phyloP scores from a whole-genome alignment of 257 asterid genomes.

The Echium plantagineum region DNA sequence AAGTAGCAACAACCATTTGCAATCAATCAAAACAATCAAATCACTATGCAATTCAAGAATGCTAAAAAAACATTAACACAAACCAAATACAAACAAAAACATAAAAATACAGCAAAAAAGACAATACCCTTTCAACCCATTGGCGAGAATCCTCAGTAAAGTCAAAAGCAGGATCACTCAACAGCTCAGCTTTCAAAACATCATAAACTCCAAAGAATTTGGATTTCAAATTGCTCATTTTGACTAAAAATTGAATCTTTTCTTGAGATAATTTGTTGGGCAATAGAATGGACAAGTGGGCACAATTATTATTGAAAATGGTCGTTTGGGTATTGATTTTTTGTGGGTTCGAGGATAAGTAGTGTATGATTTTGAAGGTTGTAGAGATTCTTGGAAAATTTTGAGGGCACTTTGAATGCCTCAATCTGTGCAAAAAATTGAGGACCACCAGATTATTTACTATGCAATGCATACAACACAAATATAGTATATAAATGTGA shows the following conservation, averaged over 20 bases:
- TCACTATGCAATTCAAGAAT: neutral
- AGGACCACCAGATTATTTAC: neutral
- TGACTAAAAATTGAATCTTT: neutral
- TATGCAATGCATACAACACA: neutral
- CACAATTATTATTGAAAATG: too few relatives aligned
- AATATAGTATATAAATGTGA: too few relatives aligned
- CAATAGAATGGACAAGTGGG: neutral
- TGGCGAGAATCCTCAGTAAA: neutral
- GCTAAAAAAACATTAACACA: neutral
- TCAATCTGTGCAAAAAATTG: neutral
- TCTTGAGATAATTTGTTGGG: neutral
- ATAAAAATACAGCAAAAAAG: too few relatives aligned
- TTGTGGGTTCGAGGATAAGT: neutral
- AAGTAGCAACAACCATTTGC: neutral
- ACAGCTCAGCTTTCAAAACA: neutral
- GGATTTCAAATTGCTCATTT: neutral
- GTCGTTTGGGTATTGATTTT: neutral
- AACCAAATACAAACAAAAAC: too few relatives aligned
- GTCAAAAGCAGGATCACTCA: neutral
- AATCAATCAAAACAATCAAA: neutral
- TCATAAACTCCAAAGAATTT: neutral
- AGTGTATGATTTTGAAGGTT: neutral
- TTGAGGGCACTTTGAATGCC: neutral
- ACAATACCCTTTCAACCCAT: neutral
- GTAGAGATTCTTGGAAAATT: neutral